Conservation (phyloP, 176 grass and related monocot species). For the Dactylis glomerata region DNA sequence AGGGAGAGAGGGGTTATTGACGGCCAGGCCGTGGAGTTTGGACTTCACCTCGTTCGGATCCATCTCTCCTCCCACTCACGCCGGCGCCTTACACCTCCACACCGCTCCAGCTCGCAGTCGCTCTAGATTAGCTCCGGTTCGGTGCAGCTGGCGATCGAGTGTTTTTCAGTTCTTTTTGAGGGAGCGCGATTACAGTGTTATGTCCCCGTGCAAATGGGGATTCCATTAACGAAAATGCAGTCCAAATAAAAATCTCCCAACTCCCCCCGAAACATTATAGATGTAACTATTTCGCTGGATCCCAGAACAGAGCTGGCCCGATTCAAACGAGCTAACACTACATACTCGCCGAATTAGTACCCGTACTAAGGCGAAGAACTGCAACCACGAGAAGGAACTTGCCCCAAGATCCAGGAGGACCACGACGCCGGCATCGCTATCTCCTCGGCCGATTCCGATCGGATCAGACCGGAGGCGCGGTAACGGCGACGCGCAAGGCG, state of each 20-base stretch:
- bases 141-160: neutral
- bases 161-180: neutral
- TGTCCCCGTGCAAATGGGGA: too few species aligned
- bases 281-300: too few species aligned
- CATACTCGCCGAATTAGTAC: too few species aligned
- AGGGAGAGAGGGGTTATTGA: conserved; percentile 44
- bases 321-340: too few species aligned
- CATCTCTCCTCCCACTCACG: conserved; percentile 38
- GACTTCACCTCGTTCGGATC: conserved; percentile 75
- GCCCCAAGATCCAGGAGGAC: conserved; percentile 10
- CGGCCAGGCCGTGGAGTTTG: conserved; percentile 67
- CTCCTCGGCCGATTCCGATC: neutral
- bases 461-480: neutral
- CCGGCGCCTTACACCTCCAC: neutral
- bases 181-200: neutral
- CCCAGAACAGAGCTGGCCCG: too few species aligned
- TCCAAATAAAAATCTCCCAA: too few species aligned
- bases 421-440: neutral
- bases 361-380: neutral
- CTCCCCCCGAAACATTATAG: too few species aligned
- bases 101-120: neutral
- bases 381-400: neutral
- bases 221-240: too few species aligned
- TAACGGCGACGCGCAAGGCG: neutral
- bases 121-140: conserved; percentile 20